Evolutionary conservation across 495 filamentous ascomycete species (phyloP).

Genomic region (Podospora comata): DNA sequence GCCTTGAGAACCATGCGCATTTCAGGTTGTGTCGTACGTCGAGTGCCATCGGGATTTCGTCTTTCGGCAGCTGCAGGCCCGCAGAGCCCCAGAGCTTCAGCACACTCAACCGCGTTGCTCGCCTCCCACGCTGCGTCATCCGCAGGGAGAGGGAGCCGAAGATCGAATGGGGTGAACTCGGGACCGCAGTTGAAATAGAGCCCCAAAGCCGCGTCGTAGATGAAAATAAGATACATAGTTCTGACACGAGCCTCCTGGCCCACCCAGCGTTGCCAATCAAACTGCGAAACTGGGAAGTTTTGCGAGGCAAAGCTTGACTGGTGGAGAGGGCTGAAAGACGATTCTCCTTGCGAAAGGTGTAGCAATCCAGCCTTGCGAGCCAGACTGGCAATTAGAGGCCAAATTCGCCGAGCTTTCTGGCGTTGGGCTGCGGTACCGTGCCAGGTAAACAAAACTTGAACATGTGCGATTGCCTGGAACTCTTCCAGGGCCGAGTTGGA

Average conservation of each 20-base stretch:
- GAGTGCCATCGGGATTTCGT: constrained; percentile 56
- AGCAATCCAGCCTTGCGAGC: constrained; percentile 51
- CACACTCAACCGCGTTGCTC: constrained; percentile 50
- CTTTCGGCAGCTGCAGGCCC: constrained; percentile 44
- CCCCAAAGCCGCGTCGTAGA: constrained; percentile 55
- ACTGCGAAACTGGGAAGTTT: constrained; percentile 37
- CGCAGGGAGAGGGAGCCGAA: constrained; percentile 58
- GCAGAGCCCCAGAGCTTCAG: constrained; percentile 56
- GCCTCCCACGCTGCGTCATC: constrained; percentile 70
- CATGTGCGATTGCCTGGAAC: constrained; percentile 56
- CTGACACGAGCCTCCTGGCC: constrained; percentile 65
- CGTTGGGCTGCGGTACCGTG: constrained; percentile 59
- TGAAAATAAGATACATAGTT: constrained; percentile 57
- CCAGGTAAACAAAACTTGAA: constrained; percentile 59
- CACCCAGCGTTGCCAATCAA: constrained; percentile 61
- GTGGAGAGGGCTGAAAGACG: constrained; percentile 44
- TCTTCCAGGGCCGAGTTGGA: constrained; percentile 50
- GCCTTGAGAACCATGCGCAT: constrained; percentile 53
- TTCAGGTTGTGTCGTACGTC: constrained; percentile 56
- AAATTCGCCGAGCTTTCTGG: constrained; percentile 51
- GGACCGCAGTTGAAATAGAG: constrained; percentile 62
- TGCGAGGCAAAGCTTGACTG: constrained; percentile 40
- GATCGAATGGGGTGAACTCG: constrained; percentile 54
- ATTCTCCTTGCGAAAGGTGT: constrained; percentile 37
- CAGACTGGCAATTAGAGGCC: constrained; percentile 50